A percentile compares a stretch with the other conserved stretches of the same genome.
phyloP scores from a whole-genome alignment of 345 rosid species.

The Lepidium didymum region DNA sequence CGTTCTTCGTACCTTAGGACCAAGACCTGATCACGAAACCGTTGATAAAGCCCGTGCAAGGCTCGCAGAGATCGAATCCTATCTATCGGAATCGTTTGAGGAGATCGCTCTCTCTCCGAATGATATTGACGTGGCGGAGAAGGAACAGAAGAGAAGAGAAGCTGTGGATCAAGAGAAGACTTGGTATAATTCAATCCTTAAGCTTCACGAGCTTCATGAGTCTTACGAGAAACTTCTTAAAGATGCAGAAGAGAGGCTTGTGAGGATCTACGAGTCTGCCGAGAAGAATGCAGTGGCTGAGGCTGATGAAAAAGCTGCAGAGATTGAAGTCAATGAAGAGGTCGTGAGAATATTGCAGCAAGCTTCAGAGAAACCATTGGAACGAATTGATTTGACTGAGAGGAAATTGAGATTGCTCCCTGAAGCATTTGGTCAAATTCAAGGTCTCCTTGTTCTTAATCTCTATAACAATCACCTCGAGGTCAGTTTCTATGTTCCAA shows the following conservation, averaged over 20 bases:
- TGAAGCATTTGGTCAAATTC: conserved; percentile 75
- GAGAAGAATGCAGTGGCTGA: conserved; percentile 30
- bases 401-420: conserved; percentile 55
- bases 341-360: conserved; percentile 53
- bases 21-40: conserved; percentile 88
- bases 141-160: conserved; percentile 50
- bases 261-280: conserved; percentile 57
- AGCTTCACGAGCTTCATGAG: conserved; percentile 74
- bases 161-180: conserved; percentile 51
- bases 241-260: conserved; percentile 74
- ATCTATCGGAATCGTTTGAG: conserved; percentile 58
- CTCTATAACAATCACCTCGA: conserved; percentile 66
- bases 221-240: conserved; percentile 66
- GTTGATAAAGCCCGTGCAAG: conserved; percentile 63
- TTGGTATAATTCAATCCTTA: conserved; percentile 44
- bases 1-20: conserved; percentile 72
- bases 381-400: conserved; percentile 62
- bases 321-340: conserved; percentile 45
- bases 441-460: conserved; percentile 53
- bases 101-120: conserved; percentile 63
- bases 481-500: conserved; percentile 34
- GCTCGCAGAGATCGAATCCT: conserved; percentile 50
- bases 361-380: conserved; percentile 47
- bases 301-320: conserved; percentile 13
- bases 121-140: conserved; percentile 45